Conservation (phyloP, 2,329 filamentous ascomycete species). For the Teratosphaeria nubilosa region DNA sequence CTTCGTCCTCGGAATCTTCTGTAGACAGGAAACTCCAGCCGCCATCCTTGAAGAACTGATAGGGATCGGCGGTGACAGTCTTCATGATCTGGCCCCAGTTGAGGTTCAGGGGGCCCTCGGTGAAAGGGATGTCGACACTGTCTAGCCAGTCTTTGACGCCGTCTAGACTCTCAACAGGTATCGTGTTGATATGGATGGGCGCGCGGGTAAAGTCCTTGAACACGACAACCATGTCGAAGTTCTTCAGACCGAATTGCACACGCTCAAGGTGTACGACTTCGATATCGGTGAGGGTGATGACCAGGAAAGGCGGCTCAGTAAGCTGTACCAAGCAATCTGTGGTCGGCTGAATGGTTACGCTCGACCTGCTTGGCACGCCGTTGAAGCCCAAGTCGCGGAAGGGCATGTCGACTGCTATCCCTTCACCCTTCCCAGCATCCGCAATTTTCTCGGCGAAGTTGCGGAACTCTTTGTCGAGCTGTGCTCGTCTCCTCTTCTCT, state of each 20-base stretch:
- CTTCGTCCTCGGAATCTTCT: slow-evolving; percentile 73
- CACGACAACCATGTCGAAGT: slow-evolving; percentile 96
- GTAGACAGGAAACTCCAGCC: slow-evolving; percentile 88
- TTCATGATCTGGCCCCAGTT: slow-evolving; percentile 99
- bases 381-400: slow-evolving; percentile 95
- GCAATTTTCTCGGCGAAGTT: slow-evolving; percentile 95
- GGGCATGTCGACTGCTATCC: slow-evolving; percentile 88
- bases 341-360: slow-evolving; percentile 89
- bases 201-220: slow-evolving; percentile 94
- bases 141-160: slow-evolving; percentile 97
- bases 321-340: slow-evolving; percentile 96
- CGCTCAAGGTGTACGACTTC: slow-evolving; percentile 93
- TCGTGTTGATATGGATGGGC: slow-evolving; percentile 93
- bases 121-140: slow-evolving; percentile 86
- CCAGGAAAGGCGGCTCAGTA: slow-evolving; percentile 93
- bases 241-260: slow-evolving; percentile 92
- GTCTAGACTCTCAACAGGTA: slow-evolving; percentile 88
- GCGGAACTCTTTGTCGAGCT: slow-evolving; percentile 92
- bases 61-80: slow-evolving; percentile 86
- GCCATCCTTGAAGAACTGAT: slow-evolving; percentile 89
- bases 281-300: slow-evolving; percentile 88
- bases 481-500: slow-evolving; percentile 80
- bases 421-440: slow-evolving; percentile 83
- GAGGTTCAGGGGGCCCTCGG: slow-evolving; percentile 88
- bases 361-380: slow-evolving; percentile 90